Evolutionary conservation across 805 yeast species (phyloP).

Genomic region (Naumovozyma baii): DNA sequence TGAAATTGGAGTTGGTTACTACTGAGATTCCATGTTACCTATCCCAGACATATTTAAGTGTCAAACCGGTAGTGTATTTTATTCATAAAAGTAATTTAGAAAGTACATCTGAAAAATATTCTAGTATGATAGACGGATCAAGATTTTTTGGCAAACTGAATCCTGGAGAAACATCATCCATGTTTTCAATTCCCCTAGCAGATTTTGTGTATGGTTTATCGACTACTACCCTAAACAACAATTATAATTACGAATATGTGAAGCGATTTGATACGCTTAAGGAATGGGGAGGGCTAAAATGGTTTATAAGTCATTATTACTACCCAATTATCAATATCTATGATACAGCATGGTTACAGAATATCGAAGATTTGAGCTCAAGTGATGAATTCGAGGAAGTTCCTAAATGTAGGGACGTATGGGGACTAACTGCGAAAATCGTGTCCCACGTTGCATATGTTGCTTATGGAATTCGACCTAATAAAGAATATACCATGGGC

Average conservation of each 20-base stretch:
- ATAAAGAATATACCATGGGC: not conserved
- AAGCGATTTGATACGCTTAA: constrained; percentile 28
- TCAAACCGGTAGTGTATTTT: constrained; percentile 69
- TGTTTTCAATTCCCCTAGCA: constrained; percentile 59
- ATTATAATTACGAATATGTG: constrained; percentile 27
- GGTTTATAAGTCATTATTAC: constrained; percentile 54
- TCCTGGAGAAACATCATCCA: constrained; percentile 67
- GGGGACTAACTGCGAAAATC: constrained; percentile 79
- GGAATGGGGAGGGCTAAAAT: constrained; percentile 65
- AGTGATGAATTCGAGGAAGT: constrained; percentile 37
- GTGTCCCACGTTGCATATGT: constrained; percentile 60
- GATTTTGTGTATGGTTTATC: constrained; percentile 37
- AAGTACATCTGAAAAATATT: constrained; percentile 13
- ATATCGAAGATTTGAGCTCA: constrained; percentile 49
- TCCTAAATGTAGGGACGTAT: constrained; percentile 52
- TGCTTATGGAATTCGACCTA: constrained; percentile 31
- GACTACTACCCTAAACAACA: constrained; percentile 6
- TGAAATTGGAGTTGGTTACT: constrained; percentile 46
- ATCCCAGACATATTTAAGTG: constrained; percentile 74
- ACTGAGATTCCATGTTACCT: constrained; percentile 67
- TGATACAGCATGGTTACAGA: constrained; percentile 58
- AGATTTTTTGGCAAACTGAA: constrained; percentile 40
- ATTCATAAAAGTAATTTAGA: constrained; percentile 30
- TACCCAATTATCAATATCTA: constrained; percentile 45
- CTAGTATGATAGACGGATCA: constrained; percentile 26